Evolutionary conservation across 2,329 filamentous ascomycete genomes (phyloP), one percentile per base, ranked within the genome.

Genomic region (Phialophora expanda): DNA sequence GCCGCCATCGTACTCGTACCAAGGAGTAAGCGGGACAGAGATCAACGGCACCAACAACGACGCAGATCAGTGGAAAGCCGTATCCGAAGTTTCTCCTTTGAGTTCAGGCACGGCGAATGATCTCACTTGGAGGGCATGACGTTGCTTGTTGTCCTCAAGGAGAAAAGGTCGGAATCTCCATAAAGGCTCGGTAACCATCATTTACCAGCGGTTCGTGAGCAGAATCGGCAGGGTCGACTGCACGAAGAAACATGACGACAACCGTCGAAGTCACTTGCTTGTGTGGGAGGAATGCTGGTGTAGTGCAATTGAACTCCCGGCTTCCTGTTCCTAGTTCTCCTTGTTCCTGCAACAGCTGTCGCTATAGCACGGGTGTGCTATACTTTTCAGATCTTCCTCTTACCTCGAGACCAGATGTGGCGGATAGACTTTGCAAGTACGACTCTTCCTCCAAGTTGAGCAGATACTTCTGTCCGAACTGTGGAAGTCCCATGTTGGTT

Each of bases 331-430:
- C 54, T 20, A 57, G 55, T 3, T 38, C 76, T 57, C 67, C 86
- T 67, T 87, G 85, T 73, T 82, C 86, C 71, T 87, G 85, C 76
- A 74, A 75, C 65, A 77, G 74, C 28, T 87, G 84, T 73, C 80
- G 84, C 17, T 77, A 77, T 54, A 76, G 78, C 32, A 82, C 81
- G 20, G 85, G 85, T 22, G 75, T 81, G 11, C 75, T 85, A 8
- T 81, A 76, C 62, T 75, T 77, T 24, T 80, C 80, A n/a, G 80
- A 81, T 63, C 75, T 81, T 26, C 69, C 73, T 11, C 72, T 85
- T 22, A 77, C 78, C 9, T 61, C 73, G 24, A 71, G 72, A 28
- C 77, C 79, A 30, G 55, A 74, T 1, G 70, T 74, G 2, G 69
- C 81, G 32, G 67, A 75, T 14, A 70, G 73, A 6, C 75, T 85